These are phyloP conservation scores for Trypanosomatidae sp. DNA, from an alignment of 208 protist genomes.

Conservation along the genomic window DNA sequence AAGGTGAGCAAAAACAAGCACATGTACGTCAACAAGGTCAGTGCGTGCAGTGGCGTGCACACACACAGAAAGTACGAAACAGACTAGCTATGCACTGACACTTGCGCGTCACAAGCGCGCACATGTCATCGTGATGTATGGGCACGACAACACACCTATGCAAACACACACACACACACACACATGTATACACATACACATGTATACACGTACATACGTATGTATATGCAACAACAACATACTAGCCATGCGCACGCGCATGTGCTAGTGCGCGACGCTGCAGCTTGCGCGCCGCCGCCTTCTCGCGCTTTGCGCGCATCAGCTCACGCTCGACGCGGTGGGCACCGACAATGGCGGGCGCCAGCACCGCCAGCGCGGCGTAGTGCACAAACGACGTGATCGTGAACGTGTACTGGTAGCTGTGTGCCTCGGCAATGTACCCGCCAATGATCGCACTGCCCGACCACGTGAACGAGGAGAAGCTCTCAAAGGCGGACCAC, in stretches of 20 bases:
- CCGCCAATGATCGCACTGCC: slow-evolving; percentile 38
- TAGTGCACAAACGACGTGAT: slow-evolving; percentile 42
- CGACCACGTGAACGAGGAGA: slow-evolving; percentile 45
- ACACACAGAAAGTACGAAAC: no score
- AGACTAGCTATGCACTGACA: no score
- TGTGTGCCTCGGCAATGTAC: slow-evolving; percentile 19
- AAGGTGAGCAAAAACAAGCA: no score
- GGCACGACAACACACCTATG: no score
- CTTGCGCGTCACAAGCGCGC: no score
- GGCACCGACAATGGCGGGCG: slow-evolving; percentile 17
- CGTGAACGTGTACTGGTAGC: slow-evolving; percentile 32
- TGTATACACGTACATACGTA: neutral
- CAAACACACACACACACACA: no score
- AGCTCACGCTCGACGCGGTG: slow-evolving; percentile 12
- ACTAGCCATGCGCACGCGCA: slow-evolving; percentile 3
- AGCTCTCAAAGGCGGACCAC: slow-evolving; percentile 51
- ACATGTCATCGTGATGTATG: no score
- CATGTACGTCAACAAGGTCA: no score
- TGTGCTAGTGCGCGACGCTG: no score
- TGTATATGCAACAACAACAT: neutral
- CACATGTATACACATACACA: no score
- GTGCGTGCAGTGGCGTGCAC: no score
- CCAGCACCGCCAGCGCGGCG: slow-evolving; percentile 10
- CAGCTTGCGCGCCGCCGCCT: slow-evolving; percentile 2
- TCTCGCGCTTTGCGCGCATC: slow-evolving; percentile 2